phyloP scores from a whole-genome alignment of 2,329 filamentous ascomycete species.

The Ophiostoma sp. region DNA sequence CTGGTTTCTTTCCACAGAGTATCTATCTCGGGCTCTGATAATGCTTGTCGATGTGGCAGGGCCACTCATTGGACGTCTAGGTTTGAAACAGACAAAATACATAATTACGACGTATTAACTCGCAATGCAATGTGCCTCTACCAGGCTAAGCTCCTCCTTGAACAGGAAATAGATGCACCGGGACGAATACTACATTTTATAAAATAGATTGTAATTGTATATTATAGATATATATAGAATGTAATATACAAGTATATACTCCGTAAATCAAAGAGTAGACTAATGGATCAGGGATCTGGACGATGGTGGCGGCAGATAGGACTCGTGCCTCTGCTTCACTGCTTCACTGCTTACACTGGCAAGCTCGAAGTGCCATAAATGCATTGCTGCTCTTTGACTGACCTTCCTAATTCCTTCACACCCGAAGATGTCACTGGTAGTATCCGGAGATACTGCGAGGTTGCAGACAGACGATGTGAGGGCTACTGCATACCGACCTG shows the following conservation, averaged over 20 bases:
- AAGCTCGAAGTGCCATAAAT: background rate
- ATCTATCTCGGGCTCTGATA: too few relatives aligned
- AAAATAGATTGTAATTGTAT: background rate
- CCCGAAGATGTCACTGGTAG: background rate
- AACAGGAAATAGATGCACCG: background rate
- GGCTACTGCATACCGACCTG: constrained; percentile 3
- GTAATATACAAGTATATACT: background rate
- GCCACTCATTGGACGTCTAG: too few relatives aligned
- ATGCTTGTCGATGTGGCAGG: too few relatives aligned
- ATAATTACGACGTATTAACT: too few relatives aligned
- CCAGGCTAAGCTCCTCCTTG: background rate
- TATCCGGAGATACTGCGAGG: background rate
- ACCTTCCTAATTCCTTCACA: constrained; percentile 8
- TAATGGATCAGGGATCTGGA: too few relatives aligned
- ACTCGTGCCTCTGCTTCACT: background rate
- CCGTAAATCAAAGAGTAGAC: background rate
- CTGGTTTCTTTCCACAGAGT: too few relatives aligned
- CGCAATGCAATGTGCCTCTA: too few relatives aligned
- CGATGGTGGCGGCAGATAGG: background rate
- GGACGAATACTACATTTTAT: background rate
- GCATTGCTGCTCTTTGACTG: background rate
- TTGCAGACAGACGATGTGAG: background rate
- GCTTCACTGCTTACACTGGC: background rate
- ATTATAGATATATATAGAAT: background rate
- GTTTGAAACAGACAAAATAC: too few relatives aligned